A percentile compares a stretch with the other conserved stretches of the same genome.
Evolutionary conservation across 2,329 filamentous ascomycete genomes (phyloP).

Genomic region (Cyphellophora attinorum): DNA sequence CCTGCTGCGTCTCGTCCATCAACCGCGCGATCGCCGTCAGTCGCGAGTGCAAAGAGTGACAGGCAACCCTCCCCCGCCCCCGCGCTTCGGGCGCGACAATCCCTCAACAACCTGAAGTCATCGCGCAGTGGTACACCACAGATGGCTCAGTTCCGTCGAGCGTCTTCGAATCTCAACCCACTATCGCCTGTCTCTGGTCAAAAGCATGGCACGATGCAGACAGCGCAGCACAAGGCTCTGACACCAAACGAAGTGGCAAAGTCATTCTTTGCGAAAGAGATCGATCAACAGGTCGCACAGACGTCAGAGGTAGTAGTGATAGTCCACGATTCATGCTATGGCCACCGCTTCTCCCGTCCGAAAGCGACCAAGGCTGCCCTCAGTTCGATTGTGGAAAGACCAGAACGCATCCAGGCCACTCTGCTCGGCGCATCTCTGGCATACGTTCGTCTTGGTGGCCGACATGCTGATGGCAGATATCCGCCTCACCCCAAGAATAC

Average conservation of each 20-base stretch:
- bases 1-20: too few relatives aligned
- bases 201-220: conserved; percentile 24
- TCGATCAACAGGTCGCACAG: conserved; percentile 49
- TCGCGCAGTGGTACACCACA: conserved; percentile 13
- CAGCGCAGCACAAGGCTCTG: conserved; percentile 14
- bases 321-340: conserved; percentile 88
- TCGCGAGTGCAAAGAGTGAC: not conserved
- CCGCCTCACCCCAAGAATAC: conserved; percentile 51
- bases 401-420: conserved; percentile 78
- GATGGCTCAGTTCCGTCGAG: conserved; percentile 22
- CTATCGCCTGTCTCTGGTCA: conserved; percentile 31
- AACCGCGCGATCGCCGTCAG: not conserved
- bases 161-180: conserved; percentile 29
- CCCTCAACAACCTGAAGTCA: conserved; percentile 14
- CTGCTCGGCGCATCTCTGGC: conserved; percentile 75
- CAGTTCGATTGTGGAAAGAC: conserved; percentile 80
- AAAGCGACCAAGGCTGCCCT: conserved; percentile 63
- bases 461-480: conserved; percentile 61
- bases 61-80: not conserved
- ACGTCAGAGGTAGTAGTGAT: conserved; percentile 64
- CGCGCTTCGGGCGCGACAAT: conserved; percentile 1
- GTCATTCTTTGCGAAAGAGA: conserved; percentile 60
- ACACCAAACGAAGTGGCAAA: conserved; percentile 53
- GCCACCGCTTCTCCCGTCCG: conserved; percentile 80
- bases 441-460: conserved; percentile 73